Conservation (phyloP, 2,329 filamentous ascomycete species). For the Sclerotinia trifoliorum region DNA sequence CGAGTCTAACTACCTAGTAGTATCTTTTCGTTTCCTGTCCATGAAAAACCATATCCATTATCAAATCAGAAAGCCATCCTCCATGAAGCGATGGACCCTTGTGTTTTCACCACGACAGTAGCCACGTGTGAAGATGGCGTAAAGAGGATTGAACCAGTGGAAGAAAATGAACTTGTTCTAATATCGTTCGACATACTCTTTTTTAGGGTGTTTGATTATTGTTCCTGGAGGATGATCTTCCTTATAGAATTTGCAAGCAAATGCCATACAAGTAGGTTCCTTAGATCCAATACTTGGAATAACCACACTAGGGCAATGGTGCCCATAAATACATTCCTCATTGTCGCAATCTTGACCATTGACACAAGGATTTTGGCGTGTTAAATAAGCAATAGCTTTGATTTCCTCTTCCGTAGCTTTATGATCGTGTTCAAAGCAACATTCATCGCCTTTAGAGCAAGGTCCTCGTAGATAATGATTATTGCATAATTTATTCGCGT, state of each 20-base stretch:
- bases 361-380: constrained; percentile 57
- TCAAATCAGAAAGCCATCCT: background rate
- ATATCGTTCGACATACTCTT: constrained; percentile 29
- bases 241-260: constrained; percentile 54
- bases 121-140: background rate
- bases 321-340: constrained; percentile 61
- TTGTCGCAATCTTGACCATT: constrained; percentile 57
- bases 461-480: constrained; percentile 59
- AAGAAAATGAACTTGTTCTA: background rate
- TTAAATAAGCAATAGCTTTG: constrained; percentile 54
- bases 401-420: constrained; percentile 54
- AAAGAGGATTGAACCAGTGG: background rate
- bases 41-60: background rate
- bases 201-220: constrained; percentile 35
- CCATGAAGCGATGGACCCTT: background rate
- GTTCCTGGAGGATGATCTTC: constrained; percentile 58
- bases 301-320: constrained; percentile 46
- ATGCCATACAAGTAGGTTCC: constrained; percentile 52
- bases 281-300: constrained; percentile 24
- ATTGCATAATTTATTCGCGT: constrained; percentile 58
- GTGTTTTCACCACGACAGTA: background rate
- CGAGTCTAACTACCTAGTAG: background rate
- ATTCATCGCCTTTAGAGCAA: constrained; percentile 54
- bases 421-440: constrained; percentile 58
- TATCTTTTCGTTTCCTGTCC: background rate